Evolutionary conservation across 768 basidiomycete species (phyloP).

Genomic region (Gelatoporia subvermispora): DNA sequence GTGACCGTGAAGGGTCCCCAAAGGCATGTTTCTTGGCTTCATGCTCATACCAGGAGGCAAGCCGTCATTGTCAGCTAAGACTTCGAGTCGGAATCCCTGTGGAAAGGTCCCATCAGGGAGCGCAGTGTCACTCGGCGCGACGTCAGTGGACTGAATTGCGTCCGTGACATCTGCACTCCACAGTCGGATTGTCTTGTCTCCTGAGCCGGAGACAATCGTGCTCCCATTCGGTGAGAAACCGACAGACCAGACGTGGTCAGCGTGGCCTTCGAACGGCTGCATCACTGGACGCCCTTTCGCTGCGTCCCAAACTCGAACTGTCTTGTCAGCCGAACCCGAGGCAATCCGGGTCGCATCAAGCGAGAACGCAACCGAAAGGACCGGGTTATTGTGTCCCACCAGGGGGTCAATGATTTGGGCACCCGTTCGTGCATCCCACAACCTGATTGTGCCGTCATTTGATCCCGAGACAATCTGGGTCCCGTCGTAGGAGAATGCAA

Average conservation of each 20-base stretch:
- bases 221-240: no score
- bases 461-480: constrained; percentile 16
- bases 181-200: no score
- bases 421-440: constrained; percentile 16
- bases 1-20: constrained; percentile 14
- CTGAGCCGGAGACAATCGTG: no score
- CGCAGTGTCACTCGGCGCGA: no score
- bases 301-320: constrained; percentile 4
- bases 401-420: neutral
- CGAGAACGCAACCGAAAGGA: constrained; percentile 24
- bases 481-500: constrained; percentile 18
- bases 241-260: no score
- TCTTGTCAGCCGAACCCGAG: constrained; percentile 4
- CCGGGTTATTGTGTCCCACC: constrained; percentile 7
- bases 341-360: constrained; percentile 13
- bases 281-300: neutral
- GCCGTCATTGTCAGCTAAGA: constrained; percentile 21
- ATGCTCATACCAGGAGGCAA: constrained; percentile 20
- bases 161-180: no score
- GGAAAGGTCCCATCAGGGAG: constrained; percentile 2
- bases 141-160: no score
- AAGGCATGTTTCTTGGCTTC: constrained; percentile 8
- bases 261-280: no score
- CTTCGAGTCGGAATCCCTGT: constrained; percentile 15
- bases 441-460: constrained; percentile 18